phyloP scores from a whole-genome alignment of 2,329 filamentous ascomycete species.

The Nannizziopsis arthrosporioides region DNA sequence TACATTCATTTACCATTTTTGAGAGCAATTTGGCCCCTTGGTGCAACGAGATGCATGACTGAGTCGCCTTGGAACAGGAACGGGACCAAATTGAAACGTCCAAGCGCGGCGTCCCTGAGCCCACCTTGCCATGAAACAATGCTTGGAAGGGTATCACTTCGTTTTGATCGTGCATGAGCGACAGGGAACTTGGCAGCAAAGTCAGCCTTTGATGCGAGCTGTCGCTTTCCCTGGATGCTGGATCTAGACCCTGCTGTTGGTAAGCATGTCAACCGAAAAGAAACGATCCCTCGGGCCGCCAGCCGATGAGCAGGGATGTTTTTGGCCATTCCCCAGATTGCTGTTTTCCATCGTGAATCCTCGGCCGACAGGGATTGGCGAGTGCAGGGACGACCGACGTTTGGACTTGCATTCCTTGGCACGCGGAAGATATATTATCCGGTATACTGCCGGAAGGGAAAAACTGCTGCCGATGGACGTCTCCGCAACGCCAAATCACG shows the following conservation, averaged over 20 bases:
- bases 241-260: slow-evolving; percentile 4
- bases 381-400: too few relatives aligned
- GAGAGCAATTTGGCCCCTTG: neutral
- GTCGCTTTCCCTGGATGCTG: neutral
- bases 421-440: neutral
- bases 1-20: neutral
- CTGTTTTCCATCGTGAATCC: neutral
- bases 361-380: neutral
- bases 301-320: neutral
- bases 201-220: neutral
- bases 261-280: neutral
- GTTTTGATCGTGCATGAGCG: neutral
- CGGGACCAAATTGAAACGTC: neutral
- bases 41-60: neutral
- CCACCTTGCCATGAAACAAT: neutral
- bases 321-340: slow-evolving; percentile 4
- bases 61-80: neutral
- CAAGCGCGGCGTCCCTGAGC: neutral
- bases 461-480: neutral
- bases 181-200: neutral
- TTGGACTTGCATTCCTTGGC: too few relatives aligned
- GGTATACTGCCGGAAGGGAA: neutral
- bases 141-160: neutral
- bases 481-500: neutral
- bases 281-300: too few relatives aligned